Conservation (phyloP, 2,329 filamentous ascomycete species). For the Drechslerella dactyloides region DNA sequence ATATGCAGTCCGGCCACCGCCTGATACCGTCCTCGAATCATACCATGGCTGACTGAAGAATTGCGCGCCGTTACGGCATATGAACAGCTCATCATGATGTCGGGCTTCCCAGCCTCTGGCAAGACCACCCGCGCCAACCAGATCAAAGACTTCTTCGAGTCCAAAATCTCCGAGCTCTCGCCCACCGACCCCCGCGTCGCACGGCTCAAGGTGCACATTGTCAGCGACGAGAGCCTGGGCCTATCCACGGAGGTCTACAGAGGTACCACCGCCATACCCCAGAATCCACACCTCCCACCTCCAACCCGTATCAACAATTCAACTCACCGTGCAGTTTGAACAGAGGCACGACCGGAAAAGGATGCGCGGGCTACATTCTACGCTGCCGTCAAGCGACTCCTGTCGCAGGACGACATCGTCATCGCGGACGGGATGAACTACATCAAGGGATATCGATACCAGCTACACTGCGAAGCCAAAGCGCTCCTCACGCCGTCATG, state of each 20-base stretch:
- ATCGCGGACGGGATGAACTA: slow-evolving; percentile 83
- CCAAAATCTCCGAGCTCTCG: slow-evolving; percentile 62
- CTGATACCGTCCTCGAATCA: background rate
- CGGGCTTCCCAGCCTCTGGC: slow-evolving; percentile 71
- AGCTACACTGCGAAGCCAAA: slow-evolving; percentile 84
- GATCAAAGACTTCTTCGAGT: slow-evolving; percentile 69
- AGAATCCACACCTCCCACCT: background rate
- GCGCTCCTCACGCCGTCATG: slow-evolving; percentile 76
- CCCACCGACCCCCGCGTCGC: slow-evolving; percentile 40
- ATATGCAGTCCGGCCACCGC: background rate
- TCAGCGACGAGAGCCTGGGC: slow-evolving; percentile 52
- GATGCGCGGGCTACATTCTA: slow-evolving; percentile 78
- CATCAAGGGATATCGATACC: slow-evolving; percentile 88
- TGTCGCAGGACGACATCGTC: slow-evolving; percentile 76
- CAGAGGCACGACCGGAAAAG: slow-evolving; percentile 67
- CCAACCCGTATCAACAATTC: slow-evolving; percentile 7
- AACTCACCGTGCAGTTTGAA: slow-evolving; percentile 40
- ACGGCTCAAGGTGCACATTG: slow-evolving; percentile 51
- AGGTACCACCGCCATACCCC: slow-evolving; percentile 20
- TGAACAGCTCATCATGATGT: slow-evolving; percentile 70
- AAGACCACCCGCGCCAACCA: slow-evolving; percentile 72
- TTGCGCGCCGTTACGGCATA: slow-evolving; percentile 7
- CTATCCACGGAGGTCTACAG: slow-evolving; percentile 51
- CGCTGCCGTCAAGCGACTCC: slow-evolving; percentile 76
- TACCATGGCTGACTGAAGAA: slow-evolving; percentile 5